Evolutionary conservation across 306 rosid species (phyloP), one percentile per base, ranked within the genome.

Genomic region (Lathyrus sativus): DNA sequence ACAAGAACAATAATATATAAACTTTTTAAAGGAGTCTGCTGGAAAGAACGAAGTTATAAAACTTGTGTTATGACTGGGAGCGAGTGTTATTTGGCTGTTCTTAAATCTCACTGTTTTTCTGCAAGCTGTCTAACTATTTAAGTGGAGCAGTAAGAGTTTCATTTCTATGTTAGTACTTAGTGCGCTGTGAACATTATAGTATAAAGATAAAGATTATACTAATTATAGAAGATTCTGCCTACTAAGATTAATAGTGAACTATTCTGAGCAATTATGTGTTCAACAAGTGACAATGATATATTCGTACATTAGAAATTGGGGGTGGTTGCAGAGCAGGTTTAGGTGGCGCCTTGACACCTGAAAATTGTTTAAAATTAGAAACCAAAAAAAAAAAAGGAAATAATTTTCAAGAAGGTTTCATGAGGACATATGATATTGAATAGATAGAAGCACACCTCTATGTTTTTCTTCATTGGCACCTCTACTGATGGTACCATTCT

Each of bases 271-370:
- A 71, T 58, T 17, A 65, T 31, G 54, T 15, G 74, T 59, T 59
- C 54, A 66, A 42, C 73, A 59, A 77, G 64, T 22, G 70, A 71
- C 62, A 59, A 74, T 28, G 64, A 71, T 66, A 64, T 39, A 79
- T 73, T 43, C 87, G 19, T 87, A 89, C 96, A 78, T 79, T 82
- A 76, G 73, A 59, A 41, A 63, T 11, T 14, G 86, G 81, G 53
- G 45, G 85, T 55, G 79, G 75, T 59, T 45, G 89, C 56, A n/a
- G 62, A 72, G 74, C 74, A 46, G 62, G 68, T 33, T 53, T 77
- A n/a, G 77, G 82, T n/a, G 82, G 86, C 26, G 56, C 64, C 72
- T 65, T 78, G 29, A 41, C 45, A 35, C 82, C 98, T 89, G 92
- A 66, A 77, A 62, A 62, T 64, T 12, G 33, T 64, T 57, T 15